A percentile compares a stretch with the other conserved stretches of the same genome.
Conservation (phyloP, 2,329 filamentous ascomycete species). For the Penicillium janthinellum region DNA sequence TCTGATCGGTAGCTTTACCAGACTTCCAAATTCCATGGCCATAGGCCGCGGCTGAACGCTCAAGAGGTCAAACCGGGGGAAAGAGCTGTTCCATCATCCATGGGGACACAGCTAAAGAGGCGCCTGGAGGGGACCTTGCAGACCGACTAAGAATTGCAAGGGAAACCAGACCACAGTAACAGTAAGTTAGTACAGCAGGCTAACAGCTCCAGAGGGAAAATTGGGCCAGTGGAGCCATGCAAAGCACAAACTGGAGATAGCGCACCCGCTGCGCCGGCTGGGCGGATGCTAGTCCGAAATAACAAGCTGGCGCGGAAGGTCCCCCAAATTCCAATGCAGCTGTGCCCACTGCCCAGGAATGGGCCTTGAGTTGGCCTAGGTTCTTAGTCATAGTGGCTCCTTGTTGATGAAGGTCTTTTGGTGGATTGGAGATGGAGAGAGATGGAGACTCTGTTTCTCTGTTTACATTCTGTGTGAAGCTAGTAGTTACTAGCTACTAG, state of each 20-base stretch:
- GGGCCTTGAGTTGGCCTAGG: not conserved
- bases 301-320: constrained; percentile 23
- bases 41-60: not conserved
- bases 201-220: constrained; percentile 8
- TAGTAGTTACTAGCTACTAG: too few species aligned
- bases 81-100: not conserved
- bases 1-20: not conserved
- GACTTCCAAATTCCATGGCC: too few species aligned
- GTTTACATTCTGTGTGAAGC: not conserved
- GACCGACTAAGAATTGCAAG: not conserved
- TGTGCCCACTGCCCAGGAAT: constrained; percentile 4
- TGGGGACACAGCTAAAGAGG: not conserved
- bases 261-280: constrained; percentile 27
- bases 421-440: not conserved
- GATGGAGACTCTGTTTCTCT: not conserved
- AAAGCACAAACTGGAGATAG: constrained; percentile 23
- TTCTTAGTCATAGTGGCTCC: not conserved
- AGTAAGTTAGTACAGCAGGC: too few species aligned
- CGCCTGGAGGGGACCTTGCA: not conserved
- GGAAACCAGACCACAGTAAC: not conserved
- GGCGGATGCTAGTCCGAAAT: constrained; percentile 27
- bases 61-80: not conserved
- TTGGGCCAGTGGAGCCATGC: constrained; percentile 10
- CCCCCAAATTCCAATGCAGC: constrained; percentile 14
- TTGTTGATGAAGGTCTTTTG: not conserved